phyloP scores from a whole-genome alignment of 805 yeast species.

The Candida patagonica region DNA sequence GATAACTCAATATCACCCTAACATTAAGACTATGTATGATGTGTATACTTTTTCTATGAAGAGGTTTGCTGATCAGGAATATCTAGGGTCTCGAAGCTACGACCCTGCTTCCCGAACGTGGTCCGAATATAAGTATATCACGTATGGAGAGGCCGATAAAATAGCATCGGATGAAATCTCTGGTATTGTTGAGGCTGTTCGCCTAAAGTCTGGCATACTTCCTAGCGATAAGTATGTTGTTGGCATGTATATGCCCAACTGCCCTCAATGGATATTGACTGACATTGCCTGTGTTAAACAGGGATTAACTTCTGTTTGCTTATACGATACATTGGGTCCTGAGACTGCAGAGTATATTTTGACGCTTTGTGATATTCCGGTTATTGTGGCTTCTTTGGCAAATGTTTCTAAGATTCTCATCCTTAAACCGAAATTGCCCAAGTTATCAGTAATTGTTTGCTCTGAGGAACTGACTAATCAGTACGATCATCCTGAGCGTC shows the following conservation, averaged over 20 bases:
- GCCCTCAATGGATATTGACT: slow-evolving; percentile 50
- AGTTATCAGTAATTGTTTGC: slow-evolving; percentile 44
- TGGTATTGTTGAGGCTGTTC: slow-evolving; percentile 41
- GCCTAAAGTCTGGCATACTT: slow-evolving; percentile 18
- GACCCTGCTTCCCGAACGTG: slow-evolving; percentile 30
- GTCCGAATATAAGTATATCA: slow-evolving; percentile 36
- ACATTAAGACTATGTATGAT: slow-evolving; percentile 32
- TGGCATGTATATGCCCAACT: slow-evolving; percentile 25
- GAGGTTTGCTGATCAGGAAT: slow-evolving; percentile 24
- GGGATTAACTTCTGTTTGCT: slow-evolving; percentile 43
- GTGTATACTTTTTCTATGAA: slow-evolving; percentile 26
- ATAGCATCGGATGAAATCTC: background rate
- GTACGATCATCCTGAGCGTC: slow-evolving; percentile 27
- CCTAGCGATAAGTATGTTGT: slow-evolving; percentile 13
- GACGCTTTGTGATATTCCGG: slow-evolving; percentile 51
- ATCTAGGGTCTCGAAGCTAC: slow-evolving; percentile 33
- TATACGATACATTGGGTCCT: slow-evolving; percentile 51
- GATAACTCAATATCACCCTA: slow-evolving; percentile 27
- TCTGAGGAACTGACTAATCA: slow-evolving; percentile 22
- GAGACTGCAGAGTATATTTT: slow-evolving; percentile 56
- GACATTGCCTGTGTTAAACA: slow-evolving; percentile 61
- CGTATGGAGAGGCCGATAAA: slow-evolving; percentile 32
- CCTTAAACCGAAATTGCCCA: slow-evolving; percentile 33
- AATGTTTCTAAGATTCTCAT: slow-evolving; percentile 41
- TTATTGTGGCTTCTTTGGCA: slow-evolving; percentile 44